Evolutionary conservation across 768 basidiomycete species (phyloP).

Genomic region (Albatrellus ellisii): DNA sequence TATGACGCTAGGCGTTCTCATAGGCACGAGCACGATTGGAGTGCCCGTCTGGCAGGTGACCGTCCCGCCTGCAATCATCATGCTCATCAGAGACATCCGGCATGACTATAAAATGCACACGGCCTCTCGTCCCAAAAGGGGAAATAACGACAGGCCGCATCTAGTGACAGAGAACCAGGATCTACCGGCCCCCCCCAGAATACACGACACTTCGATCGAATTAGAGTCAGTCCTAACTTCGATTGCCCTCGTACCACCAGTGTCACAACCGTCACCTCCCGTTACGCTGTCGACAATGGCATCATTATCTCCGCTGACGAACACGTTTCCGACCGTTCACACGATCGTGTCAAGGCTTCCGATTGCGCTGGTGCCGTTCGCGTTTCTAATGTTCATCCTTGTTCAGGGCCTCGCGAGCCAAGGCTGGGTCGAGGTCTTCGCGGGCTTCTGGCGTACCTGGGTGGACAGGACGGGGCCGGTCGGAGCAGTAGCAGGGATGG

Average conservation of each 20-base stretch:
- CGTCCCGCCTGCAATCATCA: constrained; percentile 64
- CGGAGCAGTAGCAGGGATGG: constrained; percentile 36
- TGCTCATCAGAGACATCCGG: constrained; percentile 53
- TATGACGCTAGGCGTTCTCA: constrained; percentile 54
- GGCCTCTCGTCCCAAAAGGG: not conserved
- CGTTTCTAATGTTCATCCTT: constrained; percentile 90
- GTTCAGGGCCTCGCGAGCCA: constrained; percentile 71
- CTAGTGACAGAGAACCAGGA: not conserved
- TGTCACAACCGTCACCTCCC: not conserved
- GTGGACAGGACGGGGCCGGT: constrained; percentile 21
- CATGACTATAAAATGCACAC: constrained; percentile 16
- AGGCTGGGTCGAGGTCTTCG: constrained; percentile 85
- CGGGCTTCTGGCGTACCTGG: constrained; percentile 45
- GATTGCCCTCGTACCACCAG: not conserved
- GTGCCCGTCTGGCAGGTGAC: constrained; percentile 79
- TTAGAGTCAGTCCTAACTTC: not conserved
- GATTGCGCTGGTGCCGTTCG: constrained; percentile 76
- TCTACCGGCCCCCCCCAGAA: not conserved
- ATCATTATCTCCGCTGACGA: constrained; percentile 13
- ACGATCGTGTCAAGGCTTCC: constrained; percentile 59
- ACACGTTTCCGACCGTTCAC: constrained; percentile 57
- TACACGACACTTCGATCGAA: not conserved
- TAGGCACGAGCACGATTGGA: constrained; percentile 63
- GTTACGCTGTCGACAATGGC: constrained; percentile 4
- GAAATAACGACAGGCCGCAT: not conserved